Evolutionary conservation across 345 rosid genomes (phyloP), one percentile per base, ranked within the genome.

Genomic region (Citrus medica): DNA sequence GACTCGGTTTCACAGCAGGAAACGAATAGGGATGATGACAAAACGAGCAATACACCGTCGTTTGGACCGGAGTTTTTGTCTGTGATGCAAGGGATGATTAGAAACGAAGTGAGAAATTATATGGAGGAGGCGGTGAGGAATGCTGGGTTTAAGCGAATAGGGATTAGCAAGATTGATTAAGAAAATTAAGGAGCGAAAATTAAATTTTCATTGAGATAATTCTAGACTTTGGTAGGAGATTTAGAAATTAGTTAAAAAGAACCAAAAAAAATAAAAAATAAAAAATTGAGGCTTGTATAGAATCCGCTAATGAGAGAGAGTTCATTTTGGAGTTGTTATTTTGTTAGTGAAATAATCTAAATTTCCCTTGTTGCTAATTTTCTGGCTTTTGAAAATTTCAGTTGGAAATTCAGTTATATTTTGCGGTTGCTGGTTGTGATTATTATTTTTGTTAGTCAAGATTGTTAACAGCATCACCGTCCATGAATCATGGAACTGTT

Each of bases 101-200:
- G 79, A 78, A 79, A 85, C 69, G 94, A 89, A 69, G 91, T 91
- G 77, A 84, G 82, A 80, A 76, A 63, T 67, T 89, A 81, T 71
- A 81, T 88, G 90, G 81, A 80, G 0, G 85, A 81, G 79, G 79
- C 84, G 10, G 79, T 74, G 6, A 67, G 80, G 17, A 83, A 76
- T 56, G 83, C 81, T 12, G 84, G 81, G 37, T 79, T 83, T 48
- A 84, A 84, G 77, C 60, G 80, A 30, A 81, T 74, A 61, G 84
- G 80, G 33, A 82, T 81, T 79, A 75, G 75, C 75, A 78, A 79
- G 59, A 28, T 61, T 48, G 63, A 62, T 37, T 33, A 3, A 46
- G 10, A 74, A 25, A 73, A 35, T 71, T 30, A 64, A 64, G 38
- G 19, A 64, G 16, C 22, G 32, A 13, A 63, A 28, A 27, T 5